Base-by-base conservation (phyloP, 108 stramenopile genomes). In the Chaetoceros muelleri region DNA sequence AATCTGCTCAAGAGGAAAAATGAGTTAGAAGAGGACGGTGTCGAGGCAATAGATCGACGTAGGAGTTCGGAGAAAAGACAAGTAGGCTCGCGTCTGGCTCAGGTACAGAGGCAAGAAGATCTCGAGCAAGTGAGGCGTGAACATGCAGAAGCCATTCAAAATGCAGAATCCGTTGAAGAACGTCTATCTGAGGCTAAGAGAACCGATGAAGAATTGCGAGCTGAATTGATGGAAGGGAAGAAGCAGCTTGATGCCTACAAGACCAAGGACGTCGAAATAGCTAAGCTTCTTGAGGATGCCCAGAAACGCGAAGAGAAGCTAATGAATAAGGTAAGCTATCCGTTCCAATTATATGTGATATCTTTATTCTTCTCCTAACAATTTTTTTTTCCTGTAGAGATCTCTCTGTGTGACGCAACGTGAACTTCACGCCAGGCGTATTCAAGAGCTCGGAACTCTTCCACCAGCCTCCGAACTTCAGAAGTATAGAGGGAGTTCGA, bases 401-500 rank as follows among this genome's bases (percentile, higher is more conserved):
- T 84, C 90, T 28, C 85, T 94, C 79, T 73, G 79, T 65, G 61
- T 91, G 18, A 74, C 80, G 24, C 89, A 89, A 60, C 78, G 90
- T 16, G 94, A 95, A 28, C 77, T 67, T 46, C 89, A 90, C 60
- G 76, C 83, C 83, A 60, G 88, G 19, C 91, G 93, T 67, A 95
- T 97, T 34, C 89, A 85, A 65, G 94, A 91, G 54, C 72, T 98
- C 18, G 98, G 98, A 24, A 76, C 90, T 1, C 73, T 97, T 27
- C 96, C 98, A 2, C 74, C 84, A 30, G 72, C 72, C 10, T 69
- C 82, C 2, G 95, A 97, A 64, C 82, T 94, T 8, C 66, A 74
- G 48, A 69, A 78, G 7, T 87, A 80, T 73, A 62, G 77, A 53
- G 67, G 76, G 24, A 61, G 78, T 51, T 65, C 82, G 23, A 93